phyloP scores from a whole-genome alignment of 805 yeast species.

The Cyberlindnera veronae region DNA sequence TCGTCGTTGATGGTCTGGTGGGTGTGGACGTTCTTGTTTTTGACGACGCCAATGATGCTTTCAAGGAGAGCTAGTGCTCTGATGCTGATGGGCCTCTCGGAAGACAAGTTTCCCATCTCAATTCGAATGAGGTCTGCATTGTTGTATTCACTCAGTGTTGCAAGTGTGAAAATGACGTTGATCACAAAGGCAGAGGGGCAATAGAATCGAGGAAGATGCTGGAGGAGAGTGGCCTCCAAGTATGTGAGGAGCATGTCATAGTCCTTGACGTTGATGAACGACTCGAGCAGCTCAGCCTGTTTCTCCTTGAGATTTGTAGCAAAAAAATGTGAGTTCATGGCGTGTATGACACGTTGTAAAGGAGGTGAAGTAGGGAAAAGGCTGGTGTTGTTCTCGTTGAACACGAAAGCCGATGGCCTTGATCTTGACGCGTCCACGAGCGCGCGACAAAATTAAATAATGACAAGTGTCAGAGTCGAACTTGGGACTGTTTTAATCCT shows the following conservation, averaged over 20 bases:
- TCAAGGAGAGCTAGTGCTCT: constrained; percentile 33
- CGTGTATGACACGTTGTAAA: no score
- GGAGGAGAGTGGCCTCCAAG: constrained; percentile 29
- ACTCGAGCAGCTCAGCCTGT: constrained; percentile 19
- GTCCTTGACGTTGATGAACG: constrained; percentile 27
- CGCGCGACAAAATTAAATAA: no score
- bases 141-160: constrained; percentile 30
- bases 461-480: no score
- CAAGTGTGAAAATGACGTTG: constrained; percentile 34
- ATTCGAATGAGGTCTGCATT: constrained; percentile 23
- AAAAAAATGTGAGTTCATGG: neutral
- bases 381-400: no score
- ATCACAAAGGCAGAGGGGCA: constrained; percentile 34
- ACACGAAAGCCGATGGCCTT: no score
- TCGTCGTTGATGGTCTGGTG: neutral
- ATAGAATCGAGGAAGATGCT: constrained; percentile 23
- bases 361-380: no score
- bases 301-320: neutral
- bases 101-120: constrained; percentile 25
- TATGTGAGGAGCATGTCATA: constrained; percentile 36
- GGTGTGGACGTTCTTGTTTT: constrained; percentile 4
- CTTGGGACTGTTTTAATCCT: no score
- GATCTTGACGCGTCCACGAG: no score
- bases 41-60: constrained; percentile 17
- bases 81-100: constrained; percentile 29